Evolutionary conservation across 1,284 basidiomycete genomes (phyloP), one percentile per base, ranked within the genome.

Genomic region (Cerioporus squamosus): DNA sequence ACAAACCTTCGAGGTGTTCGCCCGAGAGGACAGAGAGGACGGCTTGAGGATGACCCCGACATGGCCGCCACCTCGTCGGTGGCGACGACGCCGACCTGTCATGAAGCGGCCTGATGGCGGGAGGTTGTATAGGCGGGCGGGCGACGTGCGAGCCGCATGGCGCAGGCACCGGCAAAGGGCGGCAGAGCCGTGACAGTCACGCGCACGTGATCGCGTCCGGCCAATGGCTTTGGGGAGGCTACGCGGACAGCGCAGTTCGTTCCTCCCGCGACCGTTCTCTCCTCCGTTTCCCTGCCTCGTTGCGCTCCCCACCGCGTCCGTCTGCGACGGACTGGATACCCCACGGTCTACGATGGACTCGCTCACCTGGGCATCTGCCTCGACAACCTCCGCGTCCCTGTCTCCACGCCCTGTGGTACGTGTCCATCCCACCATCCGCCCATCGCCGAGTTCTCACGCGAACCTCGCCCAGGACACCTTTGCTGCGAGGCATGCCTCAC

Each of bases 331-430:
- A 47, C 53, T 48, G 59, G 58, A 60, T 56, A 57, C 56, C 55
- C 29, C 44, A 77, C 10, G 29, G 7, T 29, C 29, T 9, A 45
- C 44, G 40, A 80, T 82, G 80, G 67, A 75, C 38, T 67, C 59
- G 8, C 70, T 70, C 52, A 64, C 80, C 39, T 88, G 87, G 77
- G 81, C n/a, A 87, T 90, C 57, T 89, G 87, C 61, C 75, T 90
- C 17, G 79, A 80, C 9, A 63, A 66, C 3, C 72, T 84, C 59
- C 79, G 76, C 44, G 75, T 77, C 10, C 87, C 87, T 0, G 81
- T 87, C 2, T 81, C 75, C 44, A 77, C 82, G 2, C 87, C 87
- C 1, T 90, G 88, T 63, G 87, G 87, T 87, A 59, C 59, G 79
- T 70, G 29, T 18, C 40, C 14, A 15, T 33, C 29, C 24, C 10